Conservation (phyloP, 768 basidiomycete genomes). For the Hygrocybe punicea region DNA sequence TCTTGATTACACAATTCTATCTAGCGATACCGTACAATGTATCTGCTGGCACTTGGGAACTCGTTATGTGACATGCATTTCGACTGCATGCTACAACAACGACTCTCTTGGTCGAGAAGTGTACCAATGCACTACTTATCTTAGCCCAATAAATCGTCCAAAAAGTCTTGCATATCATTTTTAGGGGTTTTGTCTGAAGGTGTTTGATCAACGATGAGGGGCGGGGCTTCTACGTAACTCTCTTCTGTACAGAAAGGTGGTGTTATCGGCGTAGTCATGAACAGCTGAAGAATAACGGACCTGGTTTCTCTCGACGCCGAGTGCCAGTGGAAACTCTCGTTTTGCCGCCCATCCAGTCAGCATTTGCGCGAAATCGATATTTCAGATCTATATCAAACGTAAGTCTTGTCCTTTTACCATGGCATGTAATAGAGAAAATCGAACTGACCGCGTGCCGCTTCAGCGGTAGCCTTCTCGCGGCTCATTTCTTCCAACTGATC, state of each 20-base stretch:
- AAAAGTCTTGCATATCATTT: slow-evolving; percentile 64
- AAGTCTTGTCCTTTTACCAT: neutral
- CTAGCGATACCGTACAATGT: too few species aligned
- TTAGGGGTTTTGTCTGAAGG: slow-evolving; percentile 43
- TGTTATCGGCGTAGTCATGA: neutral
- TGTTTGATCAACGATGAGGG: slow-evolving; percentile 41
- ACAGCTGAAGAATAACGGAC: slow-evolving; percentile 27
- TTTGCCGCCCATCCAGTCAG: slow-evolving; percentile 43
- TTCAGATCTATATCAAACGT: slow-evolving; percentile 48
- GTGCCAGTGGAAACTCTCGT: slow-evolving; percentile 23
- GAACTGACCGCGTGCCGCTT: slow-evolving; percentile 66
- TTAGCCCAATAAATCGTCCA: slow-evolving; percentile 55
- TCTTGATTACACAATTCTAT: too few species aligned
- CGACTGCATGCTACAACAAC: too few species aligned
- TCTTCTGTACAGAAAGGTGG: slow-evolving; percentile 26
- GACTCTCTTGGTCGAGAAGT: too few species aligned
- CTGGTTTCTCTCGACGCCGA: slow-evolving; percentile 30
- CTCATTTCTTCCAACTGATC: slow-evolving; percentile 59
- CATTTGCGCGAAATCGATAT: slow-evolving; percentile 53
- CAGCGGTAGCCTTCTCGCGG: slow-evolving; percentile 68
- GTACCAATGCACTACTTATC: too few species aligned
- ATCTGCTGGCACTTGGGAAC: neutral
- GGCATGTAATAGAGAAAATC: neutral
- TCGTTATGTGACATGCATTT: neutral
- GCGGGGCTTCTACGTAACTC: slow-evolving; percentile 47